phyloP scores from a whole-genome alignment of 176 grass and related monocot genomes.

The Hsuehochloa calcarea region DNA sequence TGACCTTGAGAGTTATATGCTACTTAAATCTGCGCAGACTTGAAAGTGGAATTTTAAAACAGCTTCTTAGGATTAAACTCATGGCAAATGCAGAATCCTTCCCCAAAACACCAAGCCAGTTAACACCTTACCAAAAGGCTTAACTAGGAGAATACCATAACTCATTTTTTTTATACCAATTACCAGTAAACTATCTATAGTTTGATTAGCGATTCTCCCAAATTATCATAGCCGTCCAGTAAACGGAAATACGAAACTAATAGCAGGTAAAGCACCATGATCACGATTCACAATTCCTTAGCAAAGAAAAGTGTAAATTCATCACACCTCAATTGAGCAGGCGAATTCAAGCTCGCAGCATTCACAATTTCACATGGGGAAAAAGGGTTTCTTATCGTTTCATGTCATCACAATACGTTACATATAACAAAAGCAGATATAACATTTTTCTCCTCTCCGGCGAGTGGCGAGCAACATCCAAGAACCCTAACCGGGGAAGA shows the following conservation, averaged over 20 bases:
- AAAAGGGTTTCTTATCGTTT: not conserved
- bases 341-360: not conserved
- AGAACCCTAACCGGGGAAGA: conserved; percentile 42
- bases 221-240: not conserved
- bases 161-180: not conserved
- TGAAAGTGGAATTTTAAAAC: too few relatives aligned
- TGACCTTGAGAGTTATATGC: not conserved
- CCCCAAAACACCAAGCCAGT: too few relatives aligned
- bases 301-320: not conserved
- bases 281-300: not conserved
- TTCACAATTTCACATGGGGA: conserved; percentile 9
- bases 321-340: not conserved
- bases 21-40: too few relatives aligned
- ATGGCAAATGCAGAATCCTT: too few relatives aligned
- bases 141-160: not conserved
- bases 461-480: conserved; percentile 12
- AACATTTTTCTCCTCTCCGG: not conserved
- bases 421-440: not conserved
- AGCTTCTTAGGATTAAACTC: too few relatives aligned
- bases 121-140: not conserved
- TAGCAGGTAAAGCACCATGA: not conserved
- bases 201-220: not conserved
- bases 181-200: not conserved
- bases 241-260: not conserved
- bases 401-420: not conserved